Evolutionary conservation across 805 yeast genomes (phyloP).

Genomic region (Barnettozyma pratensis): DNA sequence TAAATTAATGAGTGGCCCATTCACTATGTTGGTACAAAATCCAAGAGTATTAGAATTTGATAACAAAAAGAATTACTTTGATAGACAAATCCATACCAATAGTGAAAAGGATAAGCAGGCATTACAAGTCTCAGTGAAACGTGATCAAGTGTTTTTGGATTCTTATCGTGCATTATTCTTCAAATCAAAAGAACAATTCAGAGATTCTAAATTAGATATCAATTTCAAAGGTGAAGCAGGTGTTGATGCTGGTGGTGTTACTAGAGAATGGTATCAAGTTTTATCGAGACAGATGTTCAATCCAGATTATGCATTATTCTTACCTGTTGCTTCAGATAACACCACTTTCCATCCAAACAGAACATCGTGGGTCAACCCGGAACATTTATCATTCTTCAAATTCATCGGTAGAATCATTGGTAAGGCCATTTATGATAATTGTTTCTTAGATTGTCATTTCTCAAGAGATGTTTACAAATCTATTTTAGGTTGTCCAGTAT

Average conservation of each 20-base stretch:
- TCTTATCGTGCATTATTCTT: conserved; percentile 80
- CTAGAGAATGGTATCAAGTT: conserved; percentile 97
- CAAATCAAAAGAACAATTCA: conserved; percentile 69
- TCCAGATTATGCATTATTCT: conserved; percentile 88
- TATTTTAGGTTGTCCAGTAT: conserved; percentile 71
- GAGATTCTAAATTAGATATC: conserved; percentile 67
- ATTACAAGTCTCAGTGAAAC: conserved; percentile 63
- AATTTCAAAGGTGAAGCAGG: conserved; percentile 93
- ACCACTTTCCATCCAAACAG: conserved; percentile 95
- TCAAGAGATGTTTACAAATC: conserved; percentile 92
- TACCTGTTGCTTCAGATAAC: conserved; percentile 86
- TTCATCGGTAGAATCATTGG: conserved; percentile 94
- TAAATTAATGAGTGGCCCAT: conserved; percentile 92
- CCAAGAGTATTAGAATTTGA: conserved; percentile 92
- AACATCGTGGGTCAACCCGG: conserved; percentile 88
- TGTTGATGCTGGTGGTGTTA: conserved; percentile 97
- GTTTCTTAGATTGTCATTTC: conserved; percentile 89
- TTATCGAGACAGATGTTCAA: conserved; percentile 92
- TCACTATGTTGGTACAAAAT: conserved; percentile 80
- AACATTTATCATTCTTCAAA: conserved; percentile 86
- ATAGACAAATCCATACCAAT: conserved; percentile 55
- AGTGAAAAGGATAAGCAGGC: conserved; percentile 37
- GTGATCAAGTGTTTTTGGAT: conserved; percentile 90
- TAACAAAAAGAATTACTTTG: conserved; percentile 83
- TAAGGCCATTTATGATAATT: conserved; percentile 84